Percentiles rank a stretch among this genome's conserved stretches.
phyloP scores from a whole-genome alignment of 768 basidiomycete species.

The Termitomyces sp. region DNA sequence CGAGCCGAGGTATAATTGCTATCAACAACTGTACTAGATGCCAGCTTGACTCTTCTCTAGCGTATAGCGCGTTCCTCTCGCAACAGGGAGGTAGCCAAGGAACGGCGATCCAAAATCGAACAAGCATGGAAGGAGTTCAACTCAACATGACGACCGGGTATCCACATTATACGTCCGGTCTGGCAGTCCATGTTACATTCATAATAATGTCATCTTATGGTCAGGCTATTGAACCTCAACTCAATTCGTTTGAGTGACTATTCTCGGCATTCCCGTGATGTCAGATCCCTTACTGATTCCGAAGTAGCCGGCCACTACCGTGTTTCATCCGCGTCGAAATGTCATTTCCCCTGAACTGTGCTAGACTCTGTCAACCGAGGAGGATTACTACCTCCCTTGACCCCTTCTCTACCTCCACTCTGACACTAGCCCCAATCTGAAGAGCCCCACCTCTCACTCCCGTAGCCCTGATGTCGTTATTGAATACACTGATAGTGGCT shows the following conservation, averaged over 20 bases:
- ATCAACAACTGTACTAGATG: neutral
- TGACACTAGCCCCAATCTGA: constrained; percentile 2
- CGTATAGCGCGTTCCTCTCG: constrained; percentile 49
- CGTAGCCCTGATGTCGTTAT: constrained; percentile 6
- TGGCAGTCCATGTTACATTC: neutral
- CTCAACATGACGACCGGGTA: constrained; percentile 16
- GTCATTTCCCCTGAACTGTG: neutral
- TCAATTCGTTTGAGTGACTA: neutral
- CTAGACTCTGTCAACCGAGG: constrained; percentile 3
- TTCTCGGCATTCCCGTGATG: neutral
- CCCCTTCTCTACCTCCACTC: constrained; percentile 13
- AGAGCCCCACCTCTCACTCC: constrained; percentile 11
- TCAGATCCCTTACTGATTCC: neutral
- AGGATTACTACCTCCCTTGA: constrained; percentile 11
- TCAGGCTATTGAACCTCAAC: neutral
- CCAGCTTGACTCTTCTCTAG: constrained; percentile 24
- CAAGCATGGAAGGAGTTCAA: constrained; percentile 59
- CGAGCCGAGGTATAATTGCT: constrained; percentile 53
- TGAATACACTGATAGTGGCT: constrained; percentile 11
- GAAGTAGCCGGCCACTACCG: neutral
- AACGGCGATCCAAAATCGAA: constrained; percentile 48
- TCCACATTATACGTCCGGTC: neutral
- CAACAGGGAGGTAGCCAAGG: constrained; percentile 59
- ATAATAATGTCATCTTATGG: neutral
- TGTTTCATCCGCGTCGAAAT: neutral